A percentile compares a stretch with the other conserved stretches of the same genome.
These are phyloP conservation scores for Apium graveolens DNA, from an alignment of 129 eudicot species.

Conservation along the genomic window DNA sequence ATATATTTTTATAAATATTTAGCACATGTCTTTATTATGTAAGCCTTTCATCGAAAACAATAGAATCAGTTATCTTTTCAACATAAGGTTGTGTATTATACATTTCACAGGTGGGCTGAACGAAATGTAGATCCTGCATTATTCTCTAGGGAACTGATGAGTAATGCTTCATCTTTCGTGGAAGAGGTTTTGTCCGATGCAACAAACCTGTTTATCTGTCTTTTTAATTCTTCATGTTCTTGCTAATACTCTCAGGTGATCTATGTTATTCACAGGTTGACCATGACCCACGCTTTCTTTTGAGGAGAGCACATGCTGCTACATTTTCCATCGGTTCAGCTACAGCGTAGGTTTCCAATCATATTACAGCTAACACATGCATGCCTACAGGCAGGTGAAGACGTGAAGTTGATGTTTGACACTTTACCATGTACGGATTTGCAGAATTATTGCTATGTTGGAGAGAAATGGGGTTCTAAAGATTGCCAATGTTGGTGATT, in stretches of 20 bases:
- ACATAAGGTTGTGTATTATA: background rate
- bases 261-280: constrained; percentile 40
- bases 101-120: constrained; percentile 79
- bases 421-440: constrained; percentile 8
- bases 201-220: background rate
- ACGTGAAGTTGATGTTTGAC: background rate
- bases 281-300: constrained; percentile 63
- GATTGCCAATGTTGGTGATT: constrained; percentile 80
- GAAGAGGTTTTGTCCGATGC: constrained; percentile 48
- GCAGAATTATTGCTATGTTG: constrained; percentile 76
- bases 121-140: constrained; percentile 74
- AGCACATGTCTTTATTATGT: background rate
- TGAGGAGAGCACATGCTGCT: constrained; percentile 86
- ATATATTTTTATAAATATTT: background rate
- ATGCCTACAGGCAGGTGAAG: constrained; percentile 1
- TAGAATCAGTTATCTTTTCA: constrained; percentile 3
- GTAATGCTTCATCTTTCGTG: constrained; percentile 56
- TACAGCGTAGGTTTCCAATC: constrained; percentile 66
- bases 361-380: constrained; percentile 5
- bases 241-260: background rate
- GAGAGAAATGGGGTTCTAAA: constrained; percentile 70
- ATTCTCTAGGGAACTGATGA: constrained; percentile 78
- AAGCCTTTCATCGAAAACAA: background rate
- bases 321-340: constrained; percentile 89
- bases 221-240: background rate